Percentiles rank a stretch among this genome's conserved stretches.
Evolutionary conservation across 2,329 filamentous ascomycete species (phyloP).

Genomic region (Eutypella sp.): DNA sequence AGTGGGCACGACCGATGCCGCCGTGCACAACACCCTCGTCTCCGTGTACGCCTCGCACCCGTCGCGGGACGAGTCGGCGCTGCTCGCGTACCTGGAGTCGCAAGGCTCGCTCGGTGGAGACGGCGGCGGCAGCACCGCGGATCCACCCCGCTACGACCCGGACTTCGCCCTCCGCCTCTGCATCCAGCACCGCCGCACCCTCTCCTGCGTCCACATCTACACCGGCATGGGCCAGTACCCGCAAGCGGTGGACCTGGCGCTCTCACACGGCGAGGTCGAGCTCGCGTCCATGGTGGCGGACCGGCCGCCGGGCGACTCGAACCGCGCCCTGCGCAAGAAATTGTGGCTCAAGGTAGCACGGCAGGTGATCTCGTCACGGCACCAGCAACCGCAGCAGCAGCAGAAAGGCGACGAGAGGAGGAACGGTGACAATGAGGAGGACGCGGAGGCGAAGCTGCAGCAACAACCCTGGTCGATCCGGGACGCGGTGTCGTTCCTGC

Average conservation of each 20-base stretch:
- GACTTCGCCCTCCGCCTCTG: slow-evolving; percentile 95
- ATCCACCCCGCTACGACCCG: slow-evolving; percentile 82
- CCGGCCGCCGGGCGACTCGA: slow-evolving; percentile 60
- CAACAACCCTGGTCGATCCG: slow-evolving; percentile 83
- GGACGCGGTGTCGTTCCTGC: slow-evolving; percentile 87
- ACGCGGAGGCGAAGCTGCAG: too few species aligned
- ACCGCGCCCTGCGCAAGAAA: slow-evolving; percentile 79
- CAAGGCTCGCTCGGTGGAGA: too few species aligned
- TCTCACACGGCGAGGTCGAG: slow-evolving; percentile 85
- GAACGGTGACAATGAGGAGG: too few species aligned
- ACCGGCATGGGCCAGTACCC: slow-evolving; percentile 93
- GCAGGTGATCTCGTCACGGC: slow-evolving; percentile 74
- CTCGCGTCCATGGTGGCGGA: slow-evolving; percentile 88
- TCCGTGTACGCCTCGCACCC: slow-evolving; percentile 89
- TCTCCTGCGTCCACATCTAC: slow-evolving; percentile 96
- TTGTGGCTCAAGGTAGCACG: slow-evolving; percentile 94
- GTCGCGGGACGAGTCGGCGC: slow-evolving; percentile 75
- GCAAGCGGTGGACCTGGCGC: slow-evolving; percentile 85
- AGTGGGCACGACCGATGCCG: slow-evolving; percentile 72
- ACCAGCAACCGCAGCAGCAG: too few species aligned
- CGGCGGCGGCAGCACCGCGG: too few species aligned
- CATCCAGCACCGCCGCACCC: slow-evolving; percentile 87
- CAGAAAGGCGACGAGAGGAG: too few species aligned
- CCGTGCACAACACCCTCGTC: slow-evolving; percentile 94
- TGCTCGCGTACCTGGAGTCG: slow-evolving; percentile 84